Percentiles rank a stretch among this genome's conserved stretches.
phyloP scores from a whole-genome alignment of 306 rosid genomes.

The Castanea sativa region DNA sequence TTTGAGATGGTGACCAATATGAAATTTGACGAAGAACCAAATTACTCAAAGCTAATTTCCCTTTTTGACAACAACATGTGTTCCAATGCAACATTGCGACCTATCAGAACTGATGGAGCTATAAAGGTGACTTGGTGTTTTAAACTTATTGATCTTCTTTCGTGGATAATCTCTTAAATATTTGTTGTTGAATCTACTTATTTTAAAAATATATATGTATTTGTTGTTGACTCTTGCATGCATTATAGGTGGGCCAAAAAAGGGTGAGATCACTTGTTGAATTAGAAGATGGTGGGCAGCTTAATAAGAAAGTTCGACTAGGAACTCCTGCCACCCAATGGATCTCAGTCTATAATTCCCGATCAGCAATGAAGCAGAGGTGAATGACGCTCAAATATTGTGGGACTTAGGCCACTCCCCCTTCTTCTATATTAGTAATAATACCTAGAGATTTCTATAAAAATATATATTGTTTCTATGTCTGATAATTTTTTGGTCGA shows the following conservation, averaged over 20 bases:
- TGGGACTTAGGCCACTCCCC: not conserved
- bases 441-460: not conserved
- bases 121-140: conserved; percentile 53
- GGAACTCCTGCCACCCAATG: conserved; percentile 94
- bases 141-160: conserved; percentile 2
- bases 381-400: conserved; percentile 23
- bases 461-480: not conserved
- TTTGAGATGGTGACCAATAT: conserved; percentile 82
- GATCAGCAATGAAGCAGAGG: conserved; percentile 96
- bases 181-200: not conserved
- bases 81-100: conserved; percentile 63
- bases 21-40: conserved; percentile 95
- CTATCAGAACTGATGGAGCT: conserved; percentile 90
- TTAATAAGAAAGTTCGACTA: conserved; percentile 83
- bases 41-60: conserved; percentile 77
- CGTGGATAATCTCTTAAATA: conserved; percentile 1
- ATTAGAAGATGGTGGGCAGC: conserved; percentile 85
- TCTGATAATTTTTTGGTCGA: not conserved
- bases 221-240: conserved; percentile 11
- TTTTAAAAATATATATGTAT: not conserved
- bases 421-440: not conserved
- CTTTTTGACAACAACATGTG: conserved; percentile 76
- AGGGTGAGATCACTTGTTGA: conserved; percentile 71
- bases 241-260: conserved; percentile 78
- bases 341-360: conserved; percentile 94